Conservation (phyloP, 2,329 filamentous ascomycete species). For the Cryphonectria japonica region DNA sequence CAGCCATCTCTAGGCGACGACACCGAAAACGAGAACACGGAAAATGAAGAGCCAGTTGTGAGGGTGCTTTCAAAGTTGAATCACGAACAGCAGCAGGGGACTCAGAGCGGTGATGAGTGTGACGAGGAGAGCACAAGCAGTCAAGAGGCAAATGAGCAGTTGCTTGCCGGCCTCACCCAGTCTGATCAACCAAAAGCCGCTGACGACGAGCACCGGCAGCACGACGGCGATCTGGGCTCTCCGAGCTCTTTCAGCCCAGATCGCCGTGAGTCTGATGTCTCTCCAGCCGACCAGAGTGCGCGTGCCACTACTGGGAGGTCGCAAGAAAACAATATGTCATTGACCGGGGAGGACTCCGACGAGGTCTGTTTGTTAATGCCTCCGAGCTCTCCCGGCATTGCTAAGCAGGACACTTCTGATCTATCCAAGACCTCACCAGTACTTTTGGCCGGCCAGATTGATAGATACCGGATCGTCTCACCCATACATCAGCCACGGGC, state of each 20-base stretch:
- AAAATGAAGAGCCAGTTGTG: background rate
- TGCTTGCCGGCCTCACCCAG: background rate
- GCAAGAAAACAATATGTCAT: no score
- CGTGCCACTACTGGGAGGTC: background rate
- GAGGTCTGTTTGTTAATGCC: conserved; percentile 9
- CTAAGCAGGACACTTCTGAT: background rate
- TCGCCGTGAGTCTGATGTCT: background rate
- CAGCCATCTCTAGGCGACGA: background rate
- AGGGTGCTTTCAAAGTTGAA: background rate
- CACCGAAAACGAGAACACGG: background rate
- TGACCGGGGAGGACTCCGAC: background rate
- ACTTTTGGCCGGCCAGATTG: background rate
- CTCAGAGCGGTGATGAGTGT: background rate
- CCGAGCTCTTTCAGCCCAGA: background rate
- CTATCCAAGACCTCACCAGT: background rate
- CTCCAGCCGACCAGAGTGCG: background rate
- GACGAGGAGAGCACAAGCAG: background rate
- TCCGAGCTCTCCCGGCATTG: conserved; percentile 5
- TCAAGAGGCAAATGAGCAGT: background rate
- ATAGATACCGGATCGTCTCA: background rate
- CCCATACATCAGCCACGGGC: no score
- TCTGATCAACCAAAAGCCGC: background rate
- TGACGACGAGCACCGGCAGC: background rate
- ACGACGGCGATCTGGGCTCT: background rate
- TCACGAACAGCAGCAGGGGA: background rate